Evolutionary conservation across 2,329 filamentous ascomycete species (phyloP), one percentile per base, ranked within the genome.

Genomic region (Epichloe uncinata): DNA sequence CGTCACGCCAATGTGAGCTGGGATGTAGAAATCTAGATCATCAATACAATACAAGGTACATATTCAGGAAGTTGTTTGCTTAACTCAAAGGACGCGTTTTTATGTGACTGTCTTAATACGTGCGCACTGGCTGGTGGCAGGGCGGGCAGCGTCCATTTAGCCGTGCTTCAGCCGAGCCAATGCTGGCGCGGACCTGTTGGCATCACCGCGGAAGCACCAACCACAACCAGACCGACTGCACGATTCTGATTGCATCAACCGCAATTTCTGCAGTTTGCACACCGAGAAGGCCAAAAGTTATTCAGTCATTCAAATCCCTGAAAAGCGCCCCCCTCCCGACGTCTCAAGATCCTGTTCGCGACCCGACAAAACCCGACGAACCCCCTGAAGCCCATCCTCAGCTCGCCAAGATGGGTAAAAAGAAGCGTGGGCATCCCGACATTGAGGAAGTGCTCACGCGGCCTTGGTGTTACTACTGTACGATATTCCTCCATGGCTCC

Each of bases 391-490:
- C 20, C 16, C 36, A 20, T 13, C 30, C 18, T 42, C 11, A 45
- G 26, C 22, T 38, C 16, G 41, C 44, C 52, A 62, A 53, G 18
- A 91, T 93, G 83, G 85, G 84, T 60, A 95, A 95, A 72, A 94
- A 93, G 74, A 91, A 88, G 79, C 85, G 88, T 67, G 81, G 82
- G 57, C 84, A 87, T 63, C 87, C 88, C 55, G 82, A 90, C 60
- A 74, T 96, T 58, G 87, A 97, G 71, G 89, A 97, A 70, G 75
- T 95, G 58, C 79, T 98, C 54, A 73, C 75, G 57, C 84, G 90
- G 51, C 85, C 91, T 46, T 97, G 90, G 90, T 98, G 93, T 73
- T 98, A 95, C 71, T 98, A 98, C 73, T 98, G 93, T 83, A 57
- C 37, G 67, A 51, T 48, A 15, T 18, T 22, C 44, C 42, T 2